Evolutionary conservation across 179 eudicot genomes (phyloP).

Genomic region (Vitellaria paradoxa): DNA sequence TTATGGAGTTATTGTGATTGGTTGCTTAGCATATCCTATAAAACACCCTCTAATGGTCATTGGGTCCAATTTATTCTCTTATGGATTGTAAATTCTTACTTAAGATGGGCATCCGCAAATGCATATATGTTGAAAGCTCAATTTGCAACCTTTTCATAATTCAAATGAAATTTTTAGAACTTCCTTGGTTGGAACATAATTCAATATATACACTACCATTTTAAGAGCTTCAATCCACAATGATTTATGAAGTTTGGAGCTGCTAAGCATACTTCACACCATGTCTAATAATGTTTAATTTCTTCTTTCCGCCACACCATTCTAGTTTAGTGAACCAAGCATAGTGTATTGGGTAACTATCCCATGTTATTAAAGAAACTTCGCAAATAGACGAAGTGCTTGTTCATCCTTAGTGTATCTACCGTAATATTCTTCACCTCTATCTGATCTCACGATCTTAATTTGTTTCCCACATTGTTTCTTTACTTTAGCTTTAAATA

Average conservation of each 20-base stretch:
- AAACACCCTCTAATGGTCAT: constrained; percentile 17
- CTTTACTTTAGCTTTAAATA: constrained; percentile 8
- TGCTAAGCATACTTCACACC: constrained; percentile 13
- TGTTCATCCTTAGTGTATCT: constrained; percentile 10
- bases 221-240: constrained; percentile 18
- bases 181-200: constrained; percentile 11
- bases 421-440: constrained; percentile 17
- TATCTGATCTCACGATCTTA: constrained; percentile 13
- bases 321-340: neutral
- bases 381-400: constrained; percentile 12
- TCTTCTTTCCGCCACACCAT: neutral
- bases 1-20: too few relatives aligned
- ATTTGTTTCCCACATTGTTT: constrained; percentile 13
- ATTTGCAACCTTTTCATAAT: constrained; percentile 20
- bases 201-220: neutral
- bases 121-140: constrained; percentile 11
- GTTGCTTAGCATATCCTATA: constrained; percentile 6
- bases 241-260: neutral
- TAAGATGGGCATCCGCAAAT: constrained; percentile 20
- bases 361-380: neutral
- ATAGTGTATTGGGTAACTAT: constrained; percentile 4
- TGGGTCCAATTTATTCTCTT: constrained; percentile 16
- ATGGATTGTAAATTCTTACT: constrained; percentile 18
- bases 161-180: constrained; percentile 13
- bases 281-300: constrained; percentile 8